Evolutionary conservation across 169 alveolate species (phyloP), one percentile per base, ranked within the genome.

Genomic region (Cryptosporidium muris): DNA sequence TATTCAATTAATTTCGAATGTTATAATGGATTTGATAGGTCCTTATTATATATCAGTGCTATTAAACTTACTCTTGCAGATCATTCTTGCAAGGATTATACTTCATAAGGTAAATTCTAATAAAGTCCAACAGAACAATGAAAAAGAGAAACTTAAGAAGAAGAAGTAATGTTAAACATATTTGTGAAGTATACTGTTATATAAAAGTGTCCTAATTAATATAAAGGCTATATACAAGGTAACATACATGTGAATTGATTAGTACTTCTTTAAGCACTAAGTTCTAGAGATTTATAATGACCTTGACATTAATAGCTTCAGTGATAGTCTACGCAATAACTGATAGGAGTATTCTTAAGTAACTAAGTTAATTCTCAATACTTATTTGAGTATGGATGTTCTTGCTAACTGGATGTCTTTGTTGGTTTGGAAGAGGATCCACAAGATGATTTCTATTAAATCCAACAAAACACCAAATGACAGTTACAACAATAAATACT

Each of bases 381-480:
- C 25, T 25, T 25, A 25, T 25, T 25, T 25, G 25, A 25, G 25
- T 25, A 25, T 25, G 25, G 25, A 25, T 25, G 25, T 25, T 25
- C 25, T 25, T 25, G 25, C 25, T 25, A 25, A 25, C 0, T 25
- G 25, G 25, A 0, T 25, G 25, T 25, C 25, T 25, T 25, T 25
- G 25, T 12, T 74, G 64, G 9, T 43, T 45, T 34, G 85, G 85
- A 43, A 74, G 68, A 45, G 85, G 85, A 48, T 74, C 85, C 2
- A 74, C 60, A 3, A 48, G 38, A 53, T 74, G 85, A 48, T 74
- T 74, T 58, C 85, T 74, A 4, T 66, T 58, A 34, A 56, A 74
- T 5, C 85, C 85, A 40, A 62, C 85, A 60, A 74, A 74, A 63
- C 54, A 74, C 85, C 85, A 74, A 5, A 74, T 38, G 38, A 74